A percentile compares a stretch with the other conserved stretches of the same genome.
Evolutionary conservation across 306 rosid genomes (phyloP).

Genomic region (Sicyos edulis): DNA sequence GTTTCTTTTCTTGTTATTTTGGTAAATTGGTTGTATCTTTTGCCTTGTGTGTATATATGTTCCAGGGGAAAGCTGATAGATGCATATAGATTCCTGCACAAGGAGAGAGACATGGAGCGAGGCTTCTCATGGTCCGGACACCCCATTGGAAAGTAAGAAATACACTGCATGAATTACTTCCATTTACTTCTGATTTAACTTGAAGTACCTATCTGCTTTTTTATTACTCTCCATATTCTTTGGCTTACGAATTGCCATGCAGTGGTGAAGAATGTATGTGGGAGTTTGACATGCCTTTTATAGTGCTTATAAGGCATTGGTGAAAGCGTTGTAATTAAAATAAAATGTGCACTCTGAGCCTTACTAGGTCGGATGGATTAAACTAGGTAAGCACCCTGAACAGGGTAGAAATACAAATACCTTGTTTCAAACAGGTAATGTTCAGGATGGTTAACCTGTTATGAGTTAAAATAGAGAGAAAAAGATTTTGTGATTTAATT

Average conservation of each 20-base stretch:
- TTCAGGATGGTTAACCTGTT: not conserved
- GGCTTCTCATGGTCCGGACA: slow-evolving; percentile 98
- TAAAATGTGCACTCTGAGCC: too few species aligned
- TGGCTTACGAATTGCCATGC: not conserved
- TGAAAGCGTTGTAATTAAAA: too few species aligned
- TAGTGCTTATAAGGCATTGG: not conserved
- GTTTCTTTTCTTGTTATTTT: not conserved
- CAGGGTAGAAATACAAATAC: not conserved
- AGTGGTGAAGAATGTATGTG: not conserved
- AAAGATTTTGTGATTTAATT: too few species aligned
- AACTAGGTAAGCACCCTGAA: too few species aligned
- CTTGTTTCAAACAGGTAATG: not conserved
- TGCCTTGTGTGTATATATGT: slow-evolving; percentile 22
- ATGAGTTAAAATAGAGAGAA: not conserved
- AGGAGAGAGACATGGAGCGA: slow-evolving; percentile 72
- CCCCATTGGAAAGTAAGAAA: slow-evolving; percentile 80
- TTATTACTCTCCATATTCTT: not conserved
- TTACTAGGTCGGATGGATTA: too few species aligned
- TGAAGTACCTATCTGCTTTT: slow-evolving; percentile 1
- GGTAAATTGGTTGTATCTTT: slow-evolving; percentile 15
- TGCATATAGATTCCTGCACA: slow-evolving; percentile 77
- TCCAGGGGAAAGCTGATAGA: slow-evolving; percentile 86
- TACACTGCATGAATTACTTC: slow-evolving; percentile 17
- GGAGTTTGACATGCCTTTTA: not conserved
- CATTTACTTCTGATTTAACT: not conserved